Conservation (phyloP, 352 stramenopile species). For the Sclerospora graminicola region DNA sequence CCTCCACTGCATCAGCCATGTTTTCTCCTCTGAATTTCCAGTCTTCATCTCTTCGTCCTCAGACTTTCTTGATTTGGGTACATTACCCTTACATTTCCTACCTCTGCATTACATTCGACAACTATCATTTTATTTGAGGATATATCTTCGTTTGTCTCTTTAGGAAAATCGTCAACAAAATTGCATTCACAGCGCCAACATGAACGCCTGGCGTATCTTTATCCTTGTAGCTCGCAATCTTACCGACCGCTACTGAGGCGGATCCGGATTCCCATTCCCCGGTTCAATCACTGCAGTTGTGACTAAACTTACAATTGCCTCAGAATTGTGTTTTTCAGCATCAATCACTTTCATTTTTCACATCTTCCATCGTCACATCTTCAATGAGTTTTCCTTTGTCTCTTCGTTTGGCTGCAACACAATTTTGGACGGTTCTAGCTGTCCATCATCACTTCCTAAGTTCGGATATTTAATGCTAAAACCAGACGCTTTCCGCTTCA, state of each 20-base stretch:
- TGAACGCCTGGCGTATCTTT: not conserved
- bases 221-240: no score
- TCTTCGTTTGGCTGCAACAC: constrained; percentile 6
- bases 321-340: constrained; percentile 1
- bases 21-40: constrained; percentile 1
- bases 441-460: not conserved
- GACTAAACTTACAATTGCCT: not conserved
- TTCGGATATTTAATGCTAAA: no score
- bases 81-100: constrained; percentile 1
- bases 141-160: not conserved
- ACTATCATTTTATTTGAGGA: not conserved
- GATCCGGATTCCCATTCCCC: not conserved
- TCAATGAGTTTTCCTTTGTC: constrained; percentile 11
- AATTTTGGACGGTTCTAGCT: constrained; percentile 1
- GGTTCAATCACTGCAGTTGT: not conserved
- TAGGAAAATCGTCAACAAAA: not conserved
- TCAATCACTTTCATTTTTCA: constrained; percentile 13
- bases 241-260: not conserved
- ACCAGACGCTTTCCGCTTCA: constrained; percentile 38
- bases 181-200: not conserved
- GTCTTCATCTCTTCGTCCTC: constrained; percentile 1
- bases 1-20: not conserved
- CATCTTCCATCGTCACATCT: not conserved
- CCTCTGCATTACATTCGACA: not conserved
- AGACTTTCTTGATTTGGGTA: not conserved